Evolutionary conservation across 306 rosid genomes (phyloP).

Genomic region (Neltuma alba): DNA sequence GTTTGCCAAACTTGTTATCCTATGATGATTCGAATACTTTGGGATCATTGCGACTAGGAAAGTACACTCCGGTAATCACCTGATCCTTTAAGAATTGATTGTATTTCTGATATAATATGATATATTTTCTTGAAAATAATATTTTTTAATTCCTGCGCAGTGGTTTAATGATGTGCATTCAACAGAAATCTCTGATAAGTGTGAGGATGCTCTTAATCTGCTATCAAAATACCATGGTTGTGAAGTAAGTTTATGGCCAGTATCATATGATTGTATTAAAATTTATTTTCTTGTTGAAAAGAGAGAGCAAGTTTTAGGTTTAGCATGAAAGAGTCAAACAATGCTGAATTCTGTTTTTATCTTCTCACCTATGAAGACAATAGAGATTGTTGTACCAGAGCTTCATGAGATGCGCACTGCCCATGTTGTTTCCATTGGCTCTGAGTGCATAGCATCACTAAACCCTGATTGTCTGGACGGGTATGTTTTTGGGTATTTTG

Average conservation of each 20-base stretch:
- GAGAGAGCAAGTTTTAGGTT: neutral
- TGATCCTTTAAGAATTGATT: slow-evolving; percentile 11
- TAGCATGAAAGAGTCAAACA: slow-evolving; percentile 29
- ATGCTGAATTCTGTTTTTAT: slow-evolving; percentile 36
- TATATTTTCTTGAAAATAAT: slow-evolving; percentile 27
- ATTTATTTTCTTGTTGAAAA: neutral
- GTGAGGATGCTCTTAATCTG: slow-evolving; percentile 77
- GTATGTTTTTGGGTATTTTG: slow-evolving; percentile 49
- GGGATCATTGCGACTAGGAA: slow-evolving; percentile 78
- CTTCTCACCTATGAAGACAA: slow-evolving; percentile 46
- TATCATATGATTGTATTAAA: slow-evolving; percentile 16
- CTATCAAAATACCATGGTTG: slow-evolving; percentile 72
- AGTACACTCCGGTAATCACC: slow-evolving; percentile 68
- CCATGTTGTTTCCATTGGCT: slow-evolving; percentile 87
- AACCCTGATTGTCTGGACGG: slow-evolving; percentile 80
- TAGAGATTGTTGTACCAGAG: slow-evolving; percentile 87
- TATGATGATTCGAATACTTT: slow-evolving; percentile 54
- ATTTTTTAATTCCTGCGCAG: slow-evolving; percentile 50
- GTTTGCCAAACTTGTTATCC: slow-evolving; percentile 72
- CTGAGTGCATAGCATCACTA: slow-evolving; percentile 62
- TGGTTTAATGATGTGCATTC: slow-evolving; percentile 91
- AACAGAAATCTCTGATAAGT: slow-evolving; percentile 73
- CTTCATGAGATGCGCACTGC: slow-evolving; percentile 77
- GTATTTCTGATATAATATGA: slow-evolving; percentile 20
- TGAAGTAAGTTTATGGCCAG: slow-evolving; percentile 61